Percentiles rank a stretch among this genome's conserved stretches.
phyloP scores from a whole-genome alignment of 2,329 filamentous ascomycete genomes.

The Claviceps sorghi region DNA sequence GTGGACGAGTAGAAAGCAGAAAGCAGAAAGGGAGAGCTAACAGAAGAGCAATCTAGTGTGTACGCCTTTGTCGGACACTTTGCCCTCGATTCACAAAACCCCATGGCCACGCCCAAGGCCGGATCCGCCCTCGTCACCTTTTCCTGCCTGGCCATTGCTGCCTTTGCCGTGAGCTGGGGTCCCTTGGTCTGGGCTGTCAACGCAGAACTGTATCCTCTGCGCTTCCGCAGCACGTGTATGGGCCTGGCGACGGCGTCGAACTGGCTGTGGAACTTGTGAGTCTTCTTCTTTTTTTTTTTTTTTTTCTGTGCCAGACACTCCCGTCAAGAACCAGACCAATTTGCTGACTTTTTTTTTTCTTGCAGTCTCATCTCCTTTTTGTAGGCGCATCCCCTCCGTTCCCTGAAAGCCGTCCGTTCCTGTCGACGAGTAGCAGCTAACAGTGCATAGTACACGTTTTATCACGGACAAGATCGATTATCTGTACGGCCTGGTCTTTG shows the following conservation, averaged over 20 bases:
- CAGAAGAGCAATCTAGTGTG: constrained; percentile 15
- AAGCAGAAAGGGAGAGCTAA: background rate
- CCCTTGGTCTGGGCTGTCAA: constrained; percentile 53
- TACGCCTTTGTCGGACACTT: constrained; percentile 36
- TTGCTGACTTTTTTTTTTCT: background rate
- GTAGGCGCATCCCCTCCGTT: constrained; percentile 14
- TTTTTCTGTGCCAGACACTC: too few relatives aligned
- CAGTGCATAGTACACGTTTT: constrained; percentile 43
- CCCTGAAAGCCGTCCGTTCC: too few relatives aligned
- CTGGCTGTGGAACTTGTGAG: constrained; percentile 50
- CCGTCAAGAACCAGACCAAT: too few relatives aligned
- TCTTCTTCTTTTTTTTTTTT: background rate
- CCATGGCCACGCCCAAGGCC: constrained; percentile 29
- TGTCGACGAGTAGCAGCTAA: constrained; percentile 9
- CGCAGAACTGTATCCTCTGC: constrained; percentile 48
- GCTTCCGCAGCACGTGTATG: constrained; percentile 40
- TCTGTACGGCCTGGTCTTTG: constrained; percentile 57
- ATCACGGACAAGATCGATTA: constrained; percentile 57
- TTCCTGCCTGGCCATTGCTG: constrained; percentile 53
- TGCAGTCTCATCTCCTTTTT: constrained; percentile 31
- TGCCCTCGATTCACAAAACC: constrained; percentile 25
- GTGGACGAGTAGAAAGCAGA: too few relatives aligned
- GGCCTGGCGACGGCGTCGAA: constrained; percentile 42
- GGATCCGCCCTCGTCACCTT: constrained; percentile 52
- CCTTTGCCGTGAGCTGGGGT: constrained; percentile 56